phyloP scores from a whole-genome alignment of 495 filamentous ascomycete genomes.

The Aspergillus egyptiacus region DNA sequence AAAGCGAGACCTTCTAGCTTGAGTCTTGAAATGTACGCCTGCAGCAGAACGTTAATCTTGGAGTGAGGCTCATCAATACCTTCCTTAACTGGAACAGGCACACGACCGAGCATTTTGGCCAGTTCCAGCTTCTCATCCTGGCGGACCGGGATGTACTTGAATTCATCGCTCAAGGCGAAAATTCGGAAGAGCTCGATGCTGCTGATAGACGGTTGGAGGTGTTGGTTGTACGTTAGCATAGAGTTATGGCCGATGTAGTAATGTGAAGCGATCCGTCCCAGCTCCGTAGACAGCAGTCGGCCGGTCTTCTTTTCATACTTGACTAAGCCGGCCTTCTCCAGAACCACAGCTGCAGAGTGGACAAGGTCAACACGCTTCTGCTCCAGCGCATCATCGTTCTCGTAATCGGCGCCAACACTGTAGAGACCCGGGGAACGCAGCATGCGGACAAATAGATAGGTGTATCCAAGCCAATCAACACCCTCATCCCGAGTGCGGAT shows the following conservation, averaged over 20 bases:
- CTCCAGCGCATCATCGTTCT: constrained; percentile 83
- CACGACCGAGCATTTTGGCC: constrained; percentile 79
- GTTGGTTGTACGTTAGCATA: constrained; percentile 93
- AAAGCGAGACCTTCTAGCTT: constrained; percentile 90
- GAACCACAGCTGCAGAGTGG: constrained; percentile 82
- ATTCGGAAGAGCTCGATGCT: constrained; percentile 94
- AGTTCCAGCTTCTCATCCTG: constrained; percentile 97
- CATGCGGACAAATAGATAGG: constrained; percentile 98
- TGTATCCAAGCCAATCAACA: constrained; percentile 98
- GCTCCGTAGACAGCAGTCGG: constrained; percentile 82
- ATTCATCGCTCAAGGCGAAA: constrained; percentile 96
- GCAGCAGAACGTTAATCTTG: constrained; percentile 98
- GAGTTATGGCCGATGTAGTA: constrained; percentile 97
- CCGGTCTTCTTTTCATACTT: constrained; percentile 96
- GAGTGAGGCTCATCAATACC: constrained; percentile 93
- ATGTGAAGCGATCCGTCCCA: constrained; percentile 91
- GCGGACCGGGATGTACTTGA: constrained; percentile 97
- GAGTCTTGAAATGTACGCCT: constrained; percentile 93
- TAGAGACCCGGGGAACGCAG: constrained; percentile 92
- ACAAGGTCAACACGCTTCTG: constrained; percentile 95
- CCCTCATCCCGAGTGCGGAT: constrained; percentile 90
- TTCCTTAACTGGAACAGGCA: constrained; percentile 96
- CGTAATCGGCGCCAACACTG: constrained; percentile 91
- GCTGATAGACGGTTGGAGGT: constrained; percentile 87
- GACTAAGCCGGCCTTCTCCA: constrained; percentile 81